Percentiles rank a stretch among this genome's conserved stretches.
Conservation (phyloP, 2,329 filamentous ascomycete genomes). For the Ilyonectria robusta region DNA sequence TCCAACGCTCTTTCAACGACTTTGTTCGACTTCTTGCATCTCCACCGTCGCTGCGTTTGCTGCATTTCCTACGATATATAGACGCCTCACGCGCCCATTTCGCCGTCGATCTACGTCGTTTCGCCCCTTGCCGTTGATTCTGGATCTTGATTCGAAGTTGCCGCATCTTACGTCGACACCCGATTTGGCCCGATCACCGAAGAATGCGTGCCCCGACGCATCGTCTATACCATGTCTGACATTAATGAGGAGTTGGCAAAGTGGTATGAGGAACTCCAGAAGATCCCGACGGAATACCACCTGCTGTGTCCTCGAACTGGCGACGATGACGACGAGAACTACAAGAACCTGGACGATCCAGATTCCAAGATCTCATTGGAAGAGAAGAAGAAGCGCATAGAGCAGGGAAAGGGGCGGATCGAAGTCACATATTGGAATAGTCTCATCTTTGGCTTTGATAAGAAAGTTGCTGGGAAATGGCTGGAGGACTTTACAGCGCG, state of each 20-base stretch:
- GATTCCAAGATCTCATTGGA: conserved; percentile 63
- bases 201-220: conserved; percentile 39
- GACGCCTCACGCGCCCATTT: not conserved
- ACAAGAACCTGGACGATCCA: conserved; percentile 65
- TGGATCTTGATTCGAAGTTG: conserved; percentile 26
- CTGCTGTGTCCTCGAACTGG: conserved; percentile 77
- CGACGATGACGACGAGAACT: conserved; percentile 75
- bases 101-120: not conserved
- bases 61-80: not conserved
- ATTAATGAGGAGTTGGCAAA: conserved; percentile 58
- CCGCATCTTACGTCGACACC: conserved; percentile 19
- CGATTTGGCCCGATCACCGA: conserved; percentile 21
- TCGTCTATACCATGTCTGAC: conserved; percentile 54
- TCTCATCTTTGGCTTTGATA: conserved; percentile 77
- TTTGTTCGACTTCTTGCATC: not conserved
- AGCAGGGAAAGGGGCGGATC: conserved; percentile 68
- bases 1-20: conserved; percentile 1
- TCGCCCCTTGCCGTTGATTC: not conserved
- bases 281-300: conserved; percentile 67
- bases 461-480: conserved; percentile 72
- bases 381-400: conserved; percentile 67
- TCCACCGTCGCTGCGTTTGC: not conserved
- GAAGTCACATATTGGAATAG: conserved; percentile 77
- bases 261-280: conserved; percentile 60
- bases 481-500: conserved; percentile 71